Percentiles rank a stretch among this genome's conserved stretches.
These are phyloP conservation scores for Aspergillus pseudoviridinutans DNA, from an alignment of 2,329 filamentous ascomycete genomes.

Conservation along the genomic window DNA sequence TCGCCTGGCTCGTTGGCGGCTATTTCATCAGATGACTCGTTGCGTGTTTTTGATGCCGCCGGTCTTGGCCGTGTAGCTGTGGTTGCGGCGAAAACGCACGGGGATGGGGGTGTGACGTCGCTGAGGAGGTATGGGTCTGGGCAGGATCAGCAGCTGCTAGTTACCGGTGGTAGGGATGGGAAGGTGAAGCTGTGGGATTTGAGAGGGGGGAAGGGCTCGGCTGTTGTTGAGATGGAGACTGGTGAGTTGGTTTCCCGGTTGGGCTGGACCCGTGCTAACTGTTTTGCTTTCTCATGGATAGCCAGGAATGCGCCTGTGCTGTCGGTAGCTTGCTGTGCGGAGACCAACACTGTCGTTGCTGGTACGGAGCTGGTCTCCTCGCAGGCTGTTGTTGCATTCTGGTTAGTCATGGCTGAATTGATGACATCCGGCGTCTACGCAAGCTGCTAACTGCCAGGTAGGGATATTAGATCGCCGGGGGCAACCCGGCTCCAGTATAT, in stretches of 20 bases:
- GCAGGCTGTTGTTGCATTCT: slow-evolving; percentile 41
- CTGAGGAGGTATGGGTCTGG: slow-evolving; percentile 27
- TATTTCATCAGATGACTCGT: slow-evolving; percentile 45
- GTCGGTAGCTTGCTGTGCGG: slow-evolving; percentile 48
- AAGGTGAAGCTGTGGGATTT: slow-evolving; percentile 41
- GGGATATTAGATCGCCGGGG: slow-evolving; percentile 42
- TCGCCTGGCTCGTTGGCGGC: slow-evolving; percentile 33
- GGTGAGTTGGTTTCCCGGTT: slow-evolving; percentile 22
- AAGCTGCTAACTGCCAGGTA: slow-evolving; percentile 28
- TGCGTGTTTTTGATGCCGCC: slow-evolving; percentile 38
- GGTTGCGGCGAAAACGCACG: slow-evolving; percentile 27
- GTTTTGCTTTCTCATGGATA: slow-evolving; percentile 17
- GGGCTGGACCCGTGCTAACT: not conserved
- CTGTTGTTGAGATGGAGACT: slow-evolving; percentile 33
- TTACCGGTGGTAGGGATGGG: slow-evolving; percentile 40
- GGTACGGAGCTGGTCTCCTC: slow-evolving; percentile 52
- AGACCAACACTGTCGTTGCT: slow-evolving; percentile 48
- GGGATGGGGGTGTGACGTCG: slow-evolving; percentile 34
- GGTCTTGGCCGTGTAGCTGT: slow-evolving; percentile 29
- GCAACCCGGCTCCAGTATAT: slow-evolving; percentile 37
- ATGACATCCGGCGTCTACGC: not conserved
- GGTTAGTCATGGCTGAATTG: slow-evolving; percentile 32
- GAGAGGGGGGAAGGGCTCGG: slow-evolving; percentile 24
- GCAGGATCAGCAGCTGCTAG: slow-evolving; percentile 24
- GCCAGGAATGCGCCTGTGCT: slow-evolving; percentile 50